Conservation (phyloP, 805 yeast species). For the Candida montana region DNA sequence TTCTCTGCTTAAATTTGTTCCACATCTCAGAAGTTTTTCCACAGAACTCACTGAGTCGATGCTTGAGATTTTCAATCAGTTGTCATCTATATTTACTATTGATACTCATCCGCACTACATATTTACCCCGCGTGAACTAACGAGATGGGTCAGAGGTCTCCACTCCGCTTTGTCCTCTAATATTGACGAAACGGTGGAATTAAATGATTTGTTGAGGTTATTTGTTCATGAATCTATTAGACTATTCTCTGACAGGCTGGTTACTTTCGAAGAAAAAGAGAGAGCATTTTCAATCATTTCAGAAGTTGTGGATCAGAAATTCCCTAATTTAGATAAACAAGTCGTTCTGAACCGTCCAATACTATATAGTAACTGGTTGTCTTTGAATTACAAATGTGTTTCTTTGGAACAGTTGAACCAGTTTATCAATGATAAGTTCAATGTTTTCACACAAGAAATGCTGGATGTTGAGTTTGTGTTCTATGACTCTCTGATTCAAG, state of each 20-base stretch:
- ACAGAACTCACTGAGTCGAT: conserved; percentile 55
- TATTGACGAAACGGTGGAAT: conserved; percentile 29
- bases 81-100: conserved; percentile 36
- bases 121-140: conserved; percentile 85
- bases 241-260: conserved; percentile 70
- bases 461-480: conserved; percentile 54
- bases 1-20: conserved; percentile 56
- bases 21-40: conserved; percentile 52
- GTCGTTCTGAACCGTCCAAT: conserved; percentile 44
- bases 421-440: conserved; percentile 60
- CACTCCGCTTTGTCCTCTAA: conserved; percentile 35
- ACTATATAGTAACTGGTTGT: conserved; percentile 70
- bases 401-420: conserved; percentile 38
- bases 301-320: conserved; percentile 31
- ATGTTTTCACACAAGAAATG: conserved; percentile 76
- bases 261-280: conserved; percentile 36
- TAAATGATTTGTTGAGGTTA: conserved; percentile 48
- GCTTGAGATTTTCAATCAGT: conserved; percentile 51
- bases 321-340: conserved; percentile 40
- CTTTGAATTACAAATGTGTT: conserved; percentile 56
- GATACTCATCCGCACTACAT: conserved; percentile 53
- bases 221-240: conserved; percentile 83
- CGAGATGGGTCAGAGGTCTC: conserved; percentile 82
- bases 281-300: conserved; percentile 43
- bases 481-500: conserved; percentile 67